Evolutionary conservation across 306 rosid species (phyloP).

Genomic region (Begonia loranthoides): DNA sequence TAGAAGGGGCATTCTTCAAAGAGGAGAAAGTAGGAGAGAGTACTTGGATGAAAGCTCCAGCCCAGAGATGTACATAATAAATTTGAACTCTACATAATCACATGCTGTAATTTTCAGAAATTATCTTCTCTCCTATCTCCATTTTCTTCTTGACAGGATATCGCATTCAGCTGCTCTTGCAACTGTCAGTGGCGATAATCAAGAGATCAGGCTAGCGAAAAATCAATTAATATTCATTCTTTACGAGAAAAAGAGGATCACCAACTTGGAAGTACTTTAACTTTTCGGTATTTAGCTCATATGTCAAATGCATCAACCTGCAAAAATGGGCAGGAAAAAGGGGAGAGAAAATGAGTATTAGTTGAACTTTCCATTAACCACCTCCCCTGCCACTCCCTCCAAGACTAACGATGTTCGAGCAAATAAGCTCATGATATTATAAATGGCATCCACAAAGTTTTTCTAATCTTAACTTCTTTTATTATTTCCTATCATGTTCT

Average conservation of each 20-base stretch:
- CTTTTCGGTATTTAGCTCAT: constrained; percentile 74
- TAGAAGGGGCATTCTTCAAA: too few relatives aligned
- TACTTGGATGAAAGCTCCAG: constrained; percentile 23
- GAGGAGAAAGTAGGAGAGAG: constrained; percentile 14
- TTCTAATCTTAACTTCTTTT: too few relatives aligned
- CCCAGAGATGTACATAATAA: constrained; percentile 27
- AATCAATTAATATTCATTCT: too few relatives aligned
- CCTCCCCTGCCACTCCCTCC: too few relatives aligned
- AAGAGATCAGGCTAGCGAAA: too few relatives aligned
- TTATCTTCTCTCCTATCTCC: constrained; percentile 49
- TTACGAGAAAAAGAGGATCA: constrained; percentile 4
- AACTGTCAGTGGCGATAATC: constrained; percentile 39
- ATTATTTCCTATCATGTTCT: too few relatives aligned
- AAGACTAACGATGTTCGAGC: too few relatives aligned
- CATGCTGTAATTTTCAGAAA: constrained; percentile 23
- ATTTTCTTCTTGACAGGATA: constrained; percentile 44
- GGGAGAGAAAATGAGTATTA: too few relatives aligned
- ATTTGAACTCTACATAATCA: constrained; percentile 19
- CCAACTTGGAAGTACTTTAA: constrained; percentile 66
- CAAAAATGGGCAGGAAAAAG: constrained; percentile 6
- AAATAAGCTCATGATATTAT: too few relatives aligned
- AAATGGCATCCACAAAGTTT: too few relatives aligned
- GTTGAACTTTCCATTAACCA: constrained; percentile 4
- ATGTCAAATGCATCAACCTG: constrained; percentile 70
- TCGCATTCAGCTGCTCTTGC: constrained; percentile 57